These are phyloP conservation scores for Apiospora arundinis DNA, from an alignment of 2,329 filamentous ascomycete genomes.

Conservation along the genomic window DNA sequence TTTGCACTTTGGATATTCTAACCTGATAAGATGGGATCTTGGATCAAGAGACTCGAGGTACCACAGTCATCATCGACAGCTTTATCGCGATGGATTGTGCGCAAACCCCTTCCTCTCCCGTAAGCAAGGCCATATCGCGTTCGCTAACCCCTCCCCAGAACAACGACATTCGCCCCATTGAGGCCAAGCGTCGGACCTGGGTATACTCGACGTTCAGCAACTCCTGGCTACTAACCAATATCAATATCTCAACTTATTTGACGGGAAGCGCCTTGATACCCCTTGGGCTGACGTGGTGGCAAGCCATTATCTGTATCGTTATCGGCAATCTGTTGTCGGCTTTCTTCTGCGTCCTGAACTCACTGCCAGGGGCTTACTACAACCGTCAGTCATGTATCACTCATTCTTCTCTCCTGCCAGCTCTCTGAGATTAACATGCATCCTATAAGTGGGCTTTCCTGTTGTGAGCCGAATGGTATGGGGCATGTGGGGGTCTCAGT, in stretches of 20 bases:
- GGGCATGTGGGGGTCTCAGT: constrained; percentile 51
- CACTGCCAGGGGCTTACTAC: neutral
- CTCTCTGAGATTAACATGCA: constrained; percentile 41
- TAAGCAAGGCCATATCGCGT: too few species aligned
- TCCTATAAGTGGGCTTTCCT: constrained; percentile 51
- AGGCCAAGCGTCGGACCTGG: constrained; percentile 48
- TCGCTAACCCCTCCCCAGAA: constrained; percentile 31
- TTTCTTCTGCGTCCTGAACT: constrained; percentile 48
- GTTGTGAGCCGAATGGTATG: constrained; percentile 50
- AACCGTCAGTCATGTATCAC: neutral
- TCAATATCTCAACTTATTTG: constrained; percentile 48
- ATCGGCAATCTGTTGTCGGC: constrained; percentile 50
- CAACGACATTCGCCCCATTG: constrained; percentile 48
- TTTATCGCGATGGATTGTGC: neutral
- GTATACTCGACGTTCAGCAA: constrained; percentile 46
- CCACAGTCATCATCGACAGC: neutral
- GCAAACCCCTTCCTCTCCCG: neutral
- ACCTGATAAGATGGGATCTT: neutral
- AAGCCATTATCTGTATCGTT: constrained; percentile 48
- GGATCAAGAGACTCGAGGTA: neutral
- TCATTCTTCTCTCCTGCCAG: neutral
- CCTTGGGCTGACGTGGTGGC: constrained; percentile 56
- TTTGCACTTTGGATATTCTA: neutral
- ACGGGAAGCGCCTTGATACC: constrained; percentile 46
- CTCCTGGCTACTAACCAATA: constrained; percentile 50